These are phyloP conservation scores for Schrenkiella parvula DNA, from an alignment of 345 rosid species.

Conservation along the genomic window DNA sequence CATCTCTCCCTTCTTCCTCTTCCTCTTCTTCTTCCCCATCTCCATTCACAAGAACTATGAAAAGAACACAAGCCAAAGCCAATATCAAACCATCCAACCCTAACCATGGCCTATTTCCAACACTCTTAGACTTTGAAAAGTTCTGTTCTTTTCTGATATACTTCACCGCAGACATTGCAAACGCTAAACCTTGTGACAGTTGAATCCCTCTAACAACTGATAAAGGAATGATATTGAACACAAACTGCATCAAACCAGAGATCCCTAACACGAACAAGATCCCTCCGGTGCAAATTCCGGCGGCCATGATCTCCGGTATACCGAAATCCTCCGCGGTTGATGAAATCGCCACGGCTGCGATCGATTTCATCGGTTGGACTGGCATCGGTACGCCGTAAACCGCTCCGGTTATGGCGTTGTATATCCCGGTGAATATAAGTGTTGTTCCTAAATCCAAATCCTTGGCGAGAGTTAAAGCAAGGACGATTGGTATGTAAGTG, in stretches of 20 bases:
- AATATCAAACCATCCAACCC: constrained; percentile 78
- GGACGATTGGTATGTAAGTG: constrained; percentile 77
- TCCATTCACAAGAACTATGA: constrained; percentile 59
- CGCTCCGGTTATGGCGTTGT: constrained; percentile 69
- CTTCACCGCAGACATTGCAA: constrained; percentile 76
- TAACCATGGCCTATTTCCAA: constrained; percentile 56
- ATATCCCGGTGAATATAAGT: constrained; percentile 64
- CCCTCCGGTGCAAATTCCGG: constrained; percentile 71
- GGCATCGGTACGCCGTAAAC: constrained; percentile 86
- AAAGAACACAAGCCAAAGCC: constrained; percentile 58
- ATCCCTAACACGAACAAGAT: constrained; percentile 55
- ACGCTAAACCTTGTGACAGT: constrained; percentile 72
- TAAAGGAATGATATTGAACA: constrained; percentile 57
- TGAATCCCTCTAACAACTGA: constrained; percentile 84
- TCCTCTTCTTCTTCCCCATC: constrained; percentile 46
- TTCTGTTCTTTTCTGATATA: constrained; percentile 56
- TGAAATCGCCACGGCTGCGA: constrained; percentile 67
- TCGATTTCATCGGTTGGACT: constrained; percentile 91
- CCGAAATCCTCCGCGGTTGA: constrained; percentile 46
- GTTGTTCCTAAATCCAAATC: constrained; percentile 81
- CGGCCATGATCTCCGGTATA: constrained; percentile 74
- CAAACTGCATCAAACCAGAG: constrained; percentile 74
- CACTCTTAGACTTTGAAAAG: constrained; percentile 61
- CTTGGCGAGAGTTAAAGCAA: constrained; percentile 72
- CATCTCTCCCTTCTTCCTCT: constrained; percentile 18